Base-by-base conservation (phyloP, 2,329 filamentous ascomycete genomes). In the Aspergillus sp. region DNA sequence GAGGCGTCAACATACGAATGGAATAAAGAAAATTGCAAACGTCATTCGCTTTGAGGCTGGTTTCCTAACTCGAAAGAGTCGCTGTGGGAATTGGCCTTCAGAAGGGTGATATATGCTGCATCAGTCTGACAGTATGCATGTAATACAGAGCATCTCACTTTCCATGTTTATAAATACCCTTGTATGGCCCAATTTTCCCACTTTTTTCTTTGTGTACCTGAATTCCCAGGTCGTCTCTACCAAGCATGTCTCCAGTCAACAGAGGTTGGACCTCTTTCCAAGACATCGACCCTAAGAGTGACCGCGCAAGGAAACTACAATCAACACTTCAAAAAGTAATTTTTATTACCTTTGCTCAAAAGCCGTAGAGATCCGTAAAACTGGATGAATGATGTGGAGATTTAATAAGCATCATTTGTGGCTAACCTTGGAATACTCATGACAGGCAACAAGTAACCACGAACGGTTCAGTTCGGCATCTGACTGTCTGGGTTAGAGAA, bases 1-100 rank as follows among this genome's bases (percentile, higher is more conserved):
- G 17, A 44, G 42, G 15, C 42, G 42, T 22, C 42, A 22, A 44
- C 17, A 15, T 33, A 33, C 13, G n/a, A 27, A 44, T 35, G 42
- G 42, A 12, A 44, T 25, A 44, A n/a, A 32, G 15, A 44, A 2
- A n/a, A 20, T 10, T n/a, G 13, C 10, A 35, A n/a, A n/a, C 2
- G 23, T 44, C 42, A 32, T 13, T 35, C 42, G 35, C 27, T 44
- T 44, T 44, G 27, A 44, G 42, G n/a, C 27, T 20, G 42, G 23
- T 19, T 33, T 32, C 15, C 33, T 37, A 6, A 10, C 17, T 39
- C 19, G 15, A 10, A 20, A 9, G 30, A 12, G 12, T 44, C 35
- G 25, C 20, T 15, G 42, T 44, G 42, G 27, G 7, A 20, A 19
- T 33, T 22, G 42, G 42, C 15, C 42, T 44, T 44, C 42, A 44